Base-by-base conservation (phyloP, 352 stramenopile species). In the Phytopythium mirpurense region DNA sequence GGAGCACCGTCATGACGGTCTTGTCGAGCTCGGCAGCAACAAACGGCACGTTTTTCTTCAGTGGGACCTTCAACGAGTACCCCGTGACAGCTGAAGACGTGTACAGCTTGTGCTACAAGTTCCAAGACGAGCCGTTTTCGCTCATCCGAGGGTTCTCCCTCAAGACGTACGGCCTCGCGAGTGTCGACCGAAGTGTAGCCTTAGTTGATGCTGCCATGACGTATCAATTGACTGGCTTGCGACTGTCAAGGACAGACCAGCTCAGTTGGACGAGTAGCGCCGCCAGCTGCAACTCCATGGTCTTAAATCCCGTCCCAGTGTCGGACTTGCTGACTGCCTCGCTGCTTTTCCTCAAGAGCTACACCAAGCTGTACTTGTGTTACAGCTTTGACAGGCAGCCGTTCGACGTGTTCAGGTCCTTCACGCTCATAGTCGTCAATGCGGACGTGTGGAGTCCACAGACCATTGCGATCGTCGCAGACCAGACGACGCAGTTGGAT, bases 31-130 rank as follows among this genome's bases (percentile, higher is more conserved):
- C 36, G 10, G 36, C 35, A n/a, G 12, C 32, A 0, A 56, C 26
- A 0, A 57, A 23, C 14, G 4, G 44, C 1, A 53, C 58, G 1
- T 48, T 74, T 5, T 45, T 53, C 0, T 89, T 89, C 42, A 59
- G 60, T 2, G 74, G 76, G 0, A 66, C 40, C 0, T 71, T 87
- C 24, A 70, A 57, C 0, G 40, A 58, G 3, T 80, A 72, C 24
- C 78, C 78, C 14, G 34, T 54, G 3, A 67, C 74, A 0, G 60
- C 57, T 0, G 68, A 52, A 10, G 76, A 87, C 35, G 43, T 76
- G 6, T 89, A 86, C 53, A 72, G 78, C 18, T n/a, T 87, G 31
- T 89, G 78, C 57, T 89, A 89, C 46, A 60, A 72, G n/a, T 89
- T 89, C 24, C 74, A 86, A 49, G 68, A 83, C 35, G 78, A 89